phyloP scores from a whole-genome alignment of 1,139 yeast genomes.

The Geotrichum klebahnii region DNA sequence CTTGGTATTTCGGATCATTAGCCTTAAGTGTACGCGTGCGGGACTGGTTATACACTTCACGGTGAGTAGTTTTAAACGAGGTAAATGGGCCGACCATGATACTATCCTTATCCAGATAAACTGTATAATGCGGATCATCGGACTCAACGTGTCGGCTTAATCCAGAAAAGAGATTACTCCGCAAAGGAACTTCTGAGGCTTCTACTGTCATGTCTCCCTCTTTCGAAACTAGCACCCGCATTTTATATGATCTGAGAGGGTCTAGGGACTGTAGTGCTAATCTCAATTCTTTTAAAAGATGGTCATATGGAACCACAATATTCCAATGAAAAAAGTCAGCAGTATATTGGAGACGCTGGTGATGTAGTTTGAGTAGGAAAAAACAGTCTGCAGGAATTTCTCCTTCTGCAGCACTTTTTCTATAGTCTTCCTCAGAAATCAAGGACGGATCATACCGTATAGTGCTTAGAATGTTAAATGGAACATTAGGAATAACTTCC shows the following conservation, averaged over 20 bases:
- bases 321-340: constrained; percentile 53
- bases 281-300: constrained; percentile 41
- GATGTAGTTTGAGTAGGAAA: constrained; percentile 63
- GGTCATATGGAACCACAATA: constrained; percentile 44
- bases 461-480: constrained; percentile 59
- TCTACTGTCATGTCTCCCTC: constrained; percentile 53
- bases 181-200: constrained; percentile 43
- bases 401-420: neutral
- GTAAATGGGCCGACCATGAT: constrained; percentile 69
- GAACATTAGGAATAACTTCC: constrained; percentile 6
- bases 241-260: constrained; percentile 48
- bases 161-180: constrained; percentile 48
- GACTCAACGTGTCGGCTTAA: constrained; percentile 29
- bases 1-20: constrained; percentile 43
- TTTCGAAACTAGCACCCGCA: constrained; percentile 52
- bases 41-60: constrained; percentile 62
- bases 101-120: constrained; percentile 56
- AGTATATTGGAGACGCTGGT: constrained; percentile 53
- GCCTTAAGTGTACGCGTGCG: constrained; percentile 45
- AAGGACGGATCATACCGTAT: constrained; percentile 67
- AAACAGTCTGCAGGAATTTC: constrained; percentile 30
- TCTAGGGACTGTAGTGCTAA: constrained; percentile 13
- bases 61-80: constrained; percentile 78
- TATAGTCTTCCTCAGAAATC: constrained; percentile 27
- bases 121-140: constrained; percentile 48